Conservation (phyloP, 441 rosid species). For the Brassica hybrid region DNA sequence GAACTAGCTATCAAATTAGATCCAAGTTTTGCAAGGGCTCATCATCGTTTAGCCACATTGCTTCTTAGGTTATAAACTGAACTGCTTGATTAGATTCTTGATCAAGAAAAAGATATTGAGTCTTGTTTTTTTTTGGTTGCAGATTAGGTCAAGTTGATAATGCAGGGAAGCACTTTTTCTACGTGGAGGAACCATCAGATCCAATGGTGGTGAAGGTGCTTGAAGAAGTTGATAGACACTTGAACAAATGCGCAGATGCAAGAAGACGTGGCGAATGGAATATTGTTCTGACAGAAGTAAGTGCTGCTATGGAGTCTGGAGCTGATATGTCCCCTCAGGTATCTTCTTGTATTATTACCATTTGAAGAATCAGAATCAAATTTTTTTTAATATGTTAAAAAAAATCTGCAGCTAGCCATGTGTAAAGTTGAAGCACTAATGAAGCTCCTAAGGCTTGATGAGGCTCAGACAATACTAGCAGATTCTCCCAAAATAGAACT, state of each 20-base stretch:
- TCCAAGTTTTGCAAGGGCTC: slow-evolving; percentile 71
- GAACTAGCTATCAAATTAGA: slow-evolving; percentile 75
- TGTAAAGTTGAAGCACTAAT: slow-evolving; percentile 87
- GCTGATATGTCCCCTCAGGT: slow-evolving; percentile 89
- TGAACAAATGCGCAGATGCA: slow-evolving; percentile 69
- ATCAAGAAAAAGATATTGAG: not conserved
- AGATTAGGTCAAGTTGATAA: slow-evolving; percentile 85
- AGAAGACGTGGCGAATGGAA: slow-evolving; percentile 74
- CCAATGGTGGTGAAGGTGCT: slow-evolving; percentile 57
- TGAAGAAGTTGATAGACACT: slow-evolving; percentile 71
- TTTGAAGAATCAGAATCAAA: not conserved
- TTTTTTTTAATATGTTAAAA: slow-evolving; percentile 32
- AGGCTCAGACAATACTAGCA: slow-evolving; percentile 58
- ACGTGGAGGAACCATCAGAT: slow-evolving; percentile 60
- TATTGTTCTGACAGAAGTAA: slow-evolving; percentile 64
- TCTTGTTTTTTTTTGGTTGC: slow-evolving; percentile 35
- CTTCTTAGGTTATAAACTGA: slow-evolving; percentile 55
- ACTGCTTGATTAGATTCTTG: slow-evolving; percentile 10
- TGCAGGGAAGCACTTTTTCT: slow-evolving; percentile 63
- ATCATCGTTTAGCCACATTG: slow-evolving; percentile 74
- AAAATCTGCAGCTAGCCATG: slow-evolving; percentile 75
- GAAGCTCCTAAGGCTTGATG: slow-evolving; percentile 78
- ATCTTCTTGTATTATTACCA: slow-evolving; percentile 12
- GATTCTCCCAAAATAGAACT: slow-evolving; percentile 58
- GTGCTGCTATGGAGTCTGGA: slow-evolving; percentile 72